A percentile compares a stretch with the other conserved stretches of the same genome.
Evolutionary conservation across 306 rosid species (phyloP).

Genomic region (Quercus bicolor): DNA sequence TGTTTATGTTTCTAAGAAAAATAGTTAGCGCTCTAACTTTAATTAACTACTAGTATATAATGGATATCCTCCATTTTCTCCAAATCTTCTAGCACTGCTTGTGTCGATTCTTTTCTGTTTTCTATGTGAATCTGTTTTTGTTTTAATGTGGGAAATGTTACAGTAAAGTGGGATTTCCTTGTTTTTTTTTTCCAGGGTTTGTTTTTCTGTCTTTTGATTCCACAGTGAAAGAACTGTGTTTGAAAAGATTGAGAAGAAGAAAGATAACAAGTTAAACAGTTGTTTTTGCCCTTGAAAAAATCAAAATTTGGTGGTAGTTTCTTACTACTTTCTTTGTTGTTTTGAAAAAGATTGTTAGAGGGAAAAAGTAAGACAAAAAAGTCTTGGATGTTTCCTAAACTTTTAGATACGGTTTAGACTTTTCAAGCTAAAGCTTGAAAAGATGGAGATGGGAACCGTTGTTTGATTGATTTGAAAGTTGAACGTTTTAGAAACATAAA

Average conservation of each 20-base stretch:
- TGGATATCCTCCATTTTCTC: conserved; percentile 28
- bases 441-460: conserved; percentile 27
- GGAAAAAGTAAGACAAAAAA: conserved; percentile 10
- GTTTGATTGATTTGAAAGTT: conserved; percentile 22
- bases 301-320: conserved; percentile 22
- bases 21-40: conserved; percentile 33
- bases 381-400: conserved; percentile 16
- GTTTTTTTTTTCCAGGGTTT: neutral
- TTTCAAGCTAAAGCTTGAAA: conserved; percentile 35
- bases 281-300: conserved; percentile 4
- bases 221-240: conserved; percentile 20
- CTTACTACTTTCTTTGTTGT: too few relatives aligned
- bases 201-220: neutral
- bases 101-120: too few relatives aligned
- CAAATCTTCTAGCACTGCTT: neutral
- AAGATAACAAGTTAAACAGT: conserved; percentile 16
- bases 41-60: conserved; percentile 24
- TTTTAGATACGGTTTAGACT: conserved; percentile 23
- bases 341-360: conserved; percentile 22
- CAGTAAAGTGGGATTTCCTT: conserved; percentile 1
- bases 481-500: conserved; percentile 34
- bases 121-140: neutral
- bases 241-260: conserved; percentile 24
- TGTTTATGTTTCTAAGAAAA: conserved; percentile 16
- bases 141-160: neutral